Evolutionary conservation across 2,329 filamentous ascomycete species (phyloP).

Genomic region (Stagonosporopsis cucurbitacearum): DNA sequence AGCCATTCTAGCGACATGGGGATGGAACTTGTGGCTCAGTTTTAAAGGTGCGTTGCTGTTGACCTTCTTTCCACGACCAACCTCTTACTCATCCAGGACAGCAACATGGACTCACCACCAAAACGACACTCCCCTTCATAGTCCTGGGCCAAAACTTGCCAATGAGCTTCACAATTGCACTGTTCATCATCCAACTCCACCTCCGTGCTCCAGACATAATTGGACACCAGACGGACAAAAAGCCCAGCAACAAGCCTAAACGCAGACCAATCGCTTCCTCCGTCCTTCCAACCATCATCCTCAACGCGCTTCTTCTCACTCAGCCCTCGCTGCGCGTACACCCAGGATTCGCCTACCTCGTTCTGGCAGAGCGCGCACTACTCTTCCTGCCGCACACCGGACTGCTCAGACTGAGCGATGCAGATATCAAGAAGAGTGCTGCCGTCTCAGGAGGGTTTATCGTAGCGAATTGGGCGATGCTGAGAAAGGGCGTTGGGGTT

Average conservation of each 20-base stretch:
- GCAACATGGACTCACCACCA: conserved; percentile 14
- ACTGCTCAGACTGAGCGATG: conserved; percentile 21
- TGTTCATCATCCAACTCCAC: conserved; percentile 40
- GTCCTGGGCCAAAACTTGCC: conserved; percentile 40
- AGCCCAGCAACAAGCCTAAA: background rate
- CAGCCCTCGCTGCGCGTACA: conserved; percentile 26
- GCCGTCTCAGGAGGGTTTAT: conserved; percentile 35
- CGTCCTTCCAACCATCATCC: conserved; percentile 34
- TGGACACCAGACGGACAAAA: background rate
- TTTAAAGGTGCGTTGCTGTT: conserved; percentile 28
- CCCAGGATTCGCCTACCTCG: conserved; percentile 26
- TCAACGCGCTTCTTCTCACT: conserved; percentile 34
- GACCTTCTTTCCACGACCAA: background rate
- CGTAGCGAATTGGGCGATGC: conserved; percentile 30
- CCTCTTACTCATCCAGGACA: conserved; percentile 18
- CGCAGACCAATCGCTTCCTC: conserved; percentile 24
- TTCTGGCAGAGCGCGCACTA: conserved; percentile 29
- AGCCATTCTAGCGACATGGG: conserved; percentile 36
- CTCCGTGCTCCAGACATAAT: conserved; percentile 26
- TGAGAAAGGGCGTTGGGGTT: conserved; percentile 22
- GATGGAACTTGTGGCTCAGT: conserved; percentile 41
- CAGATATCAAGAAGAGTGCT: conserved; percentile 29
- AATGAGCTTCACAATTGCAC: conserved; percentile 32
- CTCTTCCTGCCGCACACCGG: conserved; percentile 34
- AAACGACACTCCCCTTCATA: conserved; percentile 31